Evolutionary conservation across 2,329 filamentous ascomycete genomes (phyloP).

Genomic region (Penicillium hesseltinei): DNA sequence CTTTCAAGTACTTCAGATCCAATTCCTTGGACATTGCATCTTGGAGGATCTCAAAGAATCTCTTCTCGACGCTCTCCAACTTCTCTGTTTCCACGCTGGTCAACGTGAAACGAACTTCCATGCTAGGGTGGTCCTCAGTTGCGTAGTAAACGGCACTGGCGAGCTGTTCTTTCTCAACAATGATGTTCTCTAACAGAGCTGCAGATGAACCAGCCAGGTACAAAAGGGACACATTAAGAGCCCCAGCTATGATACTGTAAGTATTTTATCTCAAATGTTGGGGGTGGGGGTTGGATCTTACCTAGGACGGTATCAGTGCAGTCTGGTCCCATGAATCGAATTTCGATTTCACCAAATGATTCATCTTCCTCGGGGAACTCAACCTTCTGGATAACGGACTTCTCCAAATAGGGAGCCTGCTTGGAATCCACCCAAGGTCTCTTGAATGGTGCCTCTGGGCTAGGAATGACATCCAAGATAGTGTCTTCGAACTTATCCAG

Average conservation of each 20-base stretch:
- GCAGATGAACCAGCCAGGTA: slow-evolving; percentile 94
- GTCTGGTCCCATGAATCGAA: slow-evolving; percentile 83
- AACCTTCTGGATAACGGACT: slow-evolving; percentile 72
- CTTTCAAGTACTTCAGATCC: slow-evolving; percentile 85
- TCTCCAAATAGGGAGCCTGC: slow-evolving; percentile 68
- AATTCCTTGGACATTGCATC: slow-evolving; percentile 74
- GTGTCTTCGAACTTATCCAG: slow-evolving; percentile 85
- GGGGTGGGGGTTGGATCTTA: slow-evolving; percentile 28
- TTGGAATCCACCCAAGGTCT: slow-evolving; percentile 89
- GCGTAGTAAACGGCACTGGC: slow-evolving; percentile 81
- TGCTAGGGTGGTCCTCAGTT: slow-evolving; percentile 75
- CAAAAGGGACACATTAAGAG: slow-evolving; percentile 74
- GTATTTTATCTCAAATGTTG: slow-evolving; percentile 5
- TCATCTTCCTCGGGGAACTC: slow-evolving; percentile 97
- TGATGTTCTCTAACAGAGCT: slow-evolving; percentile 82
- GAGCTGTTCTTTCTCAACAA: slow-evolving; percentile 91
- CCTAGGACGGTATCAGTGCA: slow-evolving; percentile 67
- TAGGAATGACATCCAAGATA: slow-evolving; percentile 78
- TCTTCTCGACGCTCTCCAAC: slow-evolving; percentile 76
- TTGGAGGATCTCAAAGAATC: slow-evolving; percentile 78
- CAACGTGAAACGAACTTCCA: slow-evolving; percentile 80
- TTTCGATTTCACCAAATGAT: slow-evolving; percentile 80
- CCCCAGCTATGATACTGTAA: slow-evolving; percentile 52
- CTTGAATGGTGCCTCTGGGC: slow-evolving; percentile 71
- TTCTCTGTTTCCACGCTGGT: slow-evolving; percentile 85